A percentile compares a stretch with the other conserved stretches of the same genome.
Conservation (phyloP, 1,284 basidiomycete genomes). For the Fistulina hepatica region DNA sequence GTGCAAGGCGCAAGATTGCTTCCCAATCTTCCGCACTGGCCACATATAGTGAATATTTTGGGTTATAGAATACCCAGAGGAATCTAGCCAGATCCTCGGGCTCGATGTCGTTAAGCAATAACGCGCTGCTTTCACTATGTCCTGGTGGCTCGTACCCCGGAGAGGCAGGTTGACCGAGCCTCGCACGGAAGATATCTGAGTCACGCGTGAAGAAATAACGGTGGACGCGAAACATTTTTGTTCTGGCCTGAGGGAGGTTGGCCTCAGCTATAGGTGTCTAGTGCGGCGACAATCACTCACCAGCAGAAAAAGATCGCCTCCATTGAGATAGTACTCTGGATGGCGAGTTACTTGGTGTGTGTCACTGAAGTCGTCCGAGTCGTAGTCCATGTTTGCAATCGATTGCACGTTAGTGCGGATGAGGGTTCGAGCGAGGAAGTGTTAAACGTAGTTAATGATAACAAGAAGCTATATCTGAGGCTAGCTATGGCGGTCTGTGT, state of each 20-base stretch:
- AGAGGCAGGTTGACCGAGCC: conserved; percentile 33
- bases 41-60: conserved; percentile 51
- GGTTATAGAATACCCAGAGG: conserved; percentile 26
- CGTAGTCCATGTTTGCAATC: no score
- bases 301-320: conserved; percentile 35
- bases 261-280: background rate
- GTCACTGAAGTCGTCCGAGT: no score
- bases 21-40: conserved; percentile 46
- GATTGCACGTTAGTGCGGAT: no score
- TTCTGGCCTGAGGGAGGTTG: conserved; percentile 28
- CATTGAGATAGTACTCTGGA: conserved; percentile 42
- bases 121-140: conserved; percentile 17
- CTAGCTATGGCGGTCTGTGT: no score
- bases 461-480: no score
- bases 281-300: conserved; percentile 9
- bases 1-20: conserved; percentile 44
- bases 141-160: conserved; percentile 34
- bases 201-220: conserved; percentile 57
- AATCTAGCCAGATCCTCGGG: conserved; percentile 12
- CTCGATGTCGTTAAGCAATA: conserved; percentile 9
- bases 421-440: no score
- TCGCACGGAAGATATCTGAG: conserved; percentile 37
- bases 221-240: conserved; percentile 28
- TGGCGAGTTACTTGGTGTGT: no score
- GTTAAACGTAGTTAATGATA: no score